These are phyloP conservation scores for Neurospora sp. DNA, from an alignment of 495 filamentous ascomycete genomes.

Conservation along the genomic window DNA sequence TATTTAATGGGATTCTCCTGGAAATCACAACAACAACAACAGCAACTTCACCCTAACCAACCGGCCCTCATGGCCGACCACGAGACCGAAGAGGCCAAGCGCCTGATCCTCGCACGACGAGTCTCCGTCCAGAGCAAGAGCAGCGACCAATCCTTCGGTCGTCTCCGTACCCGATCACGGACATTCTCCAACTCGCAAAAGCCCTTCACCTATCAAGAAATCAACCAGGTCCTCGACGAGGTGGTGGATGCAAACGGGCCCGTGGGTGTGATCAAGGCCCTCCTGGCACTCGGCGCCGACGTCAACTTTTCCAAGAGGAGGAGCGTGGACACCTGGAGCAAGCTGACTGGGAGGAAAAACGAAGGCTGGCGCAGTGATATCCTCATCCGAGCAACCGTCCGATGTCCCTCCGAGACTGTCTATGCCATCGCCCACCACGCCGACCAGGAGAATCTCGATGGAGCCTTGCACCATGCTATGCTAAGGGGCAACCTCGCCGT, in stretches of 20 bases:
- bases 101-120: slow-evolving; percentile 18
- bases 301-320: slow-evolving; percentile 20
- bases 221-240: slow-evolving; percentile 20
- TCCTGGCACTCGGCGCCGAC: slow-evolving; percentile 21
- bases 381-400: slow-evolving; percentile 17
- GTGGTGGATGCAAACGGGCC: slow-evolving; percentile 19
- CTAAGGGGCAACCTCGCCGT: slow-evolving; percentile 14
- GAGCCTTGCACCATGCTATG: slow-evolving; percentile 20
- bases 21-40: not conserved
- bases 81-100: slow-evolving; percentile 17
- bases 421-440: slow-evolving; percentile 16
- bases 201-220: slow-evolving; percentile 15
- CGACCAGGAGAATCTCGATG: slow-evolving; percentile 23
- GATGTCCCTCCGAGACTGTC: slow-evolving; percentile 18
- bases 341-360: slow-evolving; percentile 10
- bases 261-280: slow-evolving; percentile 16
- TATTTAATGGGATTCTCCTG: not conserved
- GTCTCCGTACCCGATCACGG: slow-evolving; percentile 3
- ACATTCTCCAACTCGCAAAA: slow-evolving; percentile 2
- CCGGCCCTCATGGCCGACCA: slow-evolving; percentile 6
- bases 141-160: slow-evolving; percentile 9
- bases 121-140: slow-evolving; percentile 4
- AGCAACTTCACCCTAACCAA: not conserved
- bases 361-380: slow-evolving; percentile 16
- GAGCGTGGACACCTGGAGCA: slow-evolving; percentile 12